Base-by-base conservation (phyloP, 306 rosid genomes). In the Citrullus mucosospermus region DNA sequence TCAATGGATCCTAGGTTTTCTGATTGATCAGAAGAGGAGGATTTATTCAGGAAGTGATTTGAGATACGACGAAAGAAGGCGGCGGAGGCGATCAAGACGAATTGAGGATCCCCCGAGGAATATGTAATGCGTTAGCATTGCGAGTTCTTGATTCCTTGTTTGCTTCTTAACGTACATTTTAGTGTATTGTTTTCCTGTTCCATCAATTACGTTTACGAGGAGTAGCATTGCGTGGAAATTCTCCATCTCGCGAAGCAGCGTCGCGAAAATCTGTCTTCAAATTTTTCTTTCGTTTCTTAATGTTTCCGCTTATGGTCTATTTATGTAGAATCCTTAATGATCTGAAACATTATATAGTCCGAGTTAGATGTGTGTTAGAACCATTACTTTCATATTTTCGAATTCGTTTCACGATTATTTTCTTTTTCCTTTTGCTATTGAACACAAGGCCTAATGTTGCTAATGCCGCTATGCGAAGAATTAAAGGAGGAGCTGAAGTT, bases 371-470 rank as follows among this genome's bases (percentile, higher is more conserved):
- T 46, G 77, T 54, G 38, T 28, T 65, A 10, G 69, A 58, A 14
- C 44, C 67, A 41, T 41, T n/a, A 71, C 20, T 36, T 65, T 48
- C 32, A 2, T 39, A 54, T 79, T 25, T 60, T 69, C 75, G 18
- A 70, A 70, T 36, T 44, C 56, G 44, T 41, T 70, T n/a, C 36
- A n/a, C 34, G 17, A 41, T 36, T 59, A 65, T 5, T 30, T 30
- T 32, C 11, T 22, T 78, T 61, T 13, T 61, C 16, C 67, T 80
- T 82, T 51, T 39, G 76, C 57, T 86, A 89, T 96, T 90, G 91
- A 92, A 90, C 83, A 89, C 97, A 22, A 91, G 95, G 32, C 96
- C 95, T n/a, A 90, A 96, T 82, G 84, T 92, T 87, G 89, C 94
- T 75, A 97, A 94, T 82, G 98, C 93, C 41, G 95, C 97, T 39